Evolutionary conservation across 2,329 filamentous ascomycete species (phyloP), one percentile per base, ranked within the genome.

Genomic region (Phyllosticta ampelicida): DNA sequence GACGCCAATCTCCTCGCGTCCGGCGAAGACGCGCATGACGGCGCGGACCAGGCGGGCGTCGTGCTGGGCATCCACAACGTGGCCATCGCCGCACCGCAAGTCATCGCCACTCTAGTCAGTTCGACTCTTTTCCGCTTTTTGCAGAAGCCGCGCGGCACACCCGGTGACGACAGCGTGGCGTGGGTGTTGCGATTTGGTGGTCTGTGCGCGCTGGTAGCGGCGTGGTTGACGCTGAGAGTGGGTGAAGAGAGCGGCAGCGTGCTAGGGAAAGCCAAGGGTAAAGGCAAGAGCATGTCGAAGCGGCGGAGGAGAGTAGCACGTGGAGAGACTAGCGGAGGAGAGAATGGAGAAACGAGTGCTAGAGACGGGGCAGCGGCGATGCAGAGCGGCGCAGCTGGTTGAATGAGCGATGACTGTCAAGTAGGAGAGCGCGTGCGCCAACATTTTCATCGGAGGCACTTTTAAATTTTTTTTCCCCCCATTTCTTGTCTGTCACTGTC

Each of bases 41-140:
- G 82, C 48, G 77, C 82, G 1, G 87, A 91, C 66, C 87, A 94
- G 68, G 89, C 90, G 4, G 90, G 92, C 49, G 87, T 96, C 48
- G 90, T 97, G 51, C 80, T 97, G 1, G 92, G 92, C 9, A 90
- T 97, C 57, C 92, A 97, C 77, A 97, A 97, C 71, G 92, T 97
- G 74, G 86, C 91, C 16, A 88, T 97, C 64, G 90, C 91, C 0
- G 85, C 90, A 5, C 92, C 92, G 1, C 92, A 97, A 70, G 91
- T 96, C 61, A 80, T 96, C 57, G 90, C 92, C 10, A 96, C 90
- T 5, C 75, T 96, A 26, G 84, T 87, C 21, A 92, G 89, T 60
- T 90, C 87, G 67, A 77, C 87, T 60, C 87, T 97, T 62, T 97
- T 97, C 76, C 86, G 84, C 67, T 75, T 86, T 48, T 81, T 92